Percentiles rank a stretch among this genome's conserved stretches.
Conservation (phyloP, 768 basidiomycete species). For the Pleurotus platypus region DNA sequence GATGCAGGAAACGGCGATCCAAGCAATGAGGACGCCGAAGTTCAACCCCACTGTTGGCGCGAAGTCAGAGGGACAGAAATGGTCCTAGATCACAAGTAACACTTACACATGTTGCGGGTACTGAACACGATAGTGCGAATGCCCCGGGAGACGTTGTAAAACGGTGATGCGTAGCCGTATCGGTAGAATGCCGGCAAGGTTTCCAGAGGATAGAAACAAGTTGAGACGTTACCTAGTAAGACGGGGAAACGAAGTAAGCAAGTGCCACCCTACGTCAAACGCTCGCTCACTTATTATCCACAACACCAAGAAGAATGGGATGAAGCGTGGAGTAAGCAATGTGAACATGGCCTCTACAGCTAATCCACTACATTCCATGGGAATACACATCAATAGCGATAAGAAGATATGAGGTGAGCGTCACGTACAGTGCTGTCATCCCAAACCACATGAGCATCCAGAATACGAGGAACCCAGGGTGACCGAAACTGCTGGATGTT, state of each 20-base stretch:
- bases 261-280: background rate
- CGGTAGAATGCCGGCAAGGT: conserved; percentile 53
- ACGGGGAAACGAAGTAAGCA: background rate
- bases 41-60: conserved; percentile 49
- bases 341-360: conserved; percentile 59
- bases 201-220: conserved; percentile 54
- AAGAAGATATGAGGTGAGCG: background rate
- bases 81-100: background rate
- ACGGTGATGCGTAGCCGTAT: conserved; percentile 70
- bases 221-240: conserved; percentile 47
- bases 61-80: background rate
- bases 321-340: conserved; percentile 45
- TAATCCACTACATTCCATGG: conserved; percentile 40
- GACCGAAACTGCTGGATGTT: conserved; percentile 33
- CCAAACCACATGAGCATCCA: conserved; percentile 64
- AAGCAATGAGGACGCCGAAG: conserved; percentile 56
- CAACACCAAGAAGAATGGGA: conserved; percentile 58
- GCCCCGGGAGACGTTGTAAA: conserved; percentile 65
- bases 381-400: background rate
- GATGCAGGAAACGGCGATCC: conserved; percentile 52
- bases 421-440: conserved; percentile 53
- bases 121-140: conserved; percentile 60
- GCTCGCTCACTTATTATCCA: conserved; percentile 48
- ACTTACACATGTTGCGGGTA: conserved; percentile 57
- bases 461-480: conserved; percentile 54